Base-by-base conservation (phyloP, 2,329 filamentous ascomycete genomes). In the Seiridium unicorne region DNA sequence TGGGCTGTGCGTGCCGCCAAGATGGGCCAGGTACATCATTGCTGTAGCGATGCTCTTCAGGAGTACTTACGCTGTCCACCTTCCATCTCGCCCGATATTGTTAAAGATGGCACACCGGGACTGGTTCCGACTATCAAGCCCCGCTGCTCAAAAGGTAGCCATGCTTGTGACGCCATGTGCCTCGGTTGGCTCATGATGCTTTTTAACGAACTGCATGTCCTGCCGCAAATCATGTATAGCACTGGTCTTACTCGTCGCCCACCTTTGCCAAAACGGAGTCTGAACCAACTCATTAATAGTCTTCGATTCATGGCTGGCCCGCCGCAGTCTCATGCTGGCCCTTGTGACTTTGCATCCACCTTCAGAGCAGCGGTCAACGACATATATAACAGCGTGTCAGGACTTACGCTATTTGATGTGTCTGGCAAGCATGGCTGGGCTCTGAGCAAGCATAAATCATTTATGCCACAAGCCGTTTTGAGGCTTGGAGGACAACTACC, bases 131-230 rank as follows among this genome's bases (percentile, higher is more conserved):
- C 74, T 1, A 76, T 72, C 38, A 72, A 68, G 1, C 74, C 81
- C 3, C 75, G 82, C 40, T 85, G 82, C 59, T 80, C 81, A 13
- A 81, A 75, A 60, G 79, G 80, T 0, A 80, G 76, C 58, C 80
- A 79, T 58, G 71, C 73, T 65, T 85, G 82, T 58, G 83, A 85
- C 62, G 80, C 81, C 0, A 76, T 77, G 0, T 84, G 82, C 57
- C 72, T 85, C 0, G 82, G 82, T 3, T 85, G 81, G 81, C 65
- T 83, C 40, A 81, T 84, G 77, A 72, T 83, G n/a, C 70, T 78
- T 0, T 80, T 79, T 57, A 78, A 79, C 55, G 79, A 84, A 63
- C 70, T 83, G 57, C 74, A 75, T 47, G 69, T 84, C 1, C 65
- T 83, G 2, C 70, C 74, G 3, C 74, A 72, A 4, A 70, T 82